Percentiles rank a stretch among this genome's conserved stretches.
phyloP scores from a whole-genome alignment of 2,329 filamentous ascomycete genomes.

The Venturia aucupariae region DNA sequence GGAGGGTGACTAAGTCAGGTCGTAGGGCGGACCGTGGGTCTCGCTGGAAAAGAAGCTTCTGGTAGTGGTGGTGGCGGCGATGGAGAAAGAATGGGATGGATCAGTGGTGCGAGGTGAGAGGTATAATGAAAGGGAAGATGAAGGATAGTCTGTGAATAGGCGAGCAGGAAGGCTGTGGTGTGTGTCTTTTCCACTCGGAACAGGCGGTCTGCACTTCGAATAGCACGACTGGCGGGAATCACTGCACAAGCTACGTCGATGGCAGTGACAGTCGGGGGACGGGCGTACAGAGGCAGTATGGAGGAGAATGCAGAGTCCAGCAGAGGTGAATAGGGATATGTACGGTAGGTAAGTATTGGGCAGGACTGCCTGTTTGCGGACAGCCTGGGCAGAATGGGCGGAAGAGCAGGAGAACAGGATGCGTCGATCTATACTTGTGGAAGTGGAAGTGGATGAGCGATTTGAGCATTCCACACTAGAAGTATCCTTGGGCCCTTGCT shows the following conservation, averaged over 20 bases:
- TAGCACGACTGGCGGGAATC: background rate
- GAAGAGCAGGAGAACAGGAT: background rate
- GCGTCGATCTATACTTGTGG: slow-evolving; percentile 1
- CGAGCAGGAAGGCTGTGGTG: background rate
- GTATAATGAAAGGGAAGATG: background rate
- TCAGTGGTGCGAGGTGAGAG: background rate
- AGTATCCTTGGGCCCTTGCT: background rate
- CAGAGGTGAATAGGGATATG: background rate
- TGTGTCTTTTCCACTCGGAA: background rate
- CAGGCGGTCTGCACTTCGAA: slow-evolving; percentile 1
- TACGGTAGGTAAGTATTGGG: no score
- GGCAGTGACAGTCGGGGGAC: background rate
- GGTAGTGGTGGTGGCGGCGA: background rate
- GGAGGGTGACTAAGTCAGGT: background rate
- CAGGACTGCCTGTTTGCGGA: background rate
- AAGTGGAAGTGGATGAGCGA: background rate
- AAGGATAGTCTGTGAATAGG: background rate
- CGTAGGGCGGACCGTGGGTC: background rate
- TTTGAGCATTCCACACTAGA: slow-evolving; percentile 4
- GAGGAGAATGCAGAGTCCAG: background rate
- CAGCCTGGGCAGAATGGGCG: background rate
- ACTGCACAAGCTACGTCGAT: background rate
- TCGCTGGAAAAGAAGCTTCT: background rate
- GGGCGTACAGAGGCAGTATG: no score
- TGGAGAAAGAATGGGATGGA: background rate